Base-by-base conservation (phyloP, 805 yeast genomes). In the Lachancea cidri region DNA sequence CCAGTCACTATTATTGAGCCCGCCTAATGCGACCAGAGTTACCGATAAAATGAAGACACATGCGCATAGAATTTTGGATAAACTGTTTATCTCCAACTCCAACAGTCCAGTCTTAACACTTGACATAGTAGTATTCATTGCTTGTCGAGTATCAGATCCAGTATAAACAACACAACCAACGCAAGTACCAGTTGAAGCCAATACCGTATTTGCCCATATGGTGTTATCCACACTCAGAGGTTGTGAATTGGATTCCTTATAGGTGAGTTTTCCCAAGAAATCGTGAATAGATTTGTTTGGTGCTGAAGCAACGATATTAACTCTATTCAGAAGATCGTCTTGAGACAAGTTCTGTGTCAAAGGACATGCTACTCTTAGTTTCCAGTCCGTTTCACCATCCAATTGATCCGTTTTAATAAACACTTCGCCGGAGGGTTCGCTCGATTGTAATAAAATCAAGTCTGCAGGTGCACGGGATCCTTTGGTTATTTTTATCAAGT, bases 381-480 rank as follows among this genome's bases (percentile, higher is more conserved):
- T 93, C 99, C 99, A 93, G 66, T 93, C 99, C 4, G 99, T 93
- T 63, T 93, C 99, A 58, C 99, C 99, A 63, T 93, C 99, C 38
- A 93, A 70, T 65, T 93, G 99, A 67, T 93, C 99, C 0, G 99
- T 93, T 54, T 95, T 85, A 49, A 93, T 86, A 55, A 94, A 93
- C 2, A 89, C 75, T 57, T 93, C 99, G 5, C 96, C 97, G 3
- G 75, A 71, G 2, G 71, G 58, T 57, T 86, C 96, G 42, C 87
- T 80, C 1, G 96, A 81, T 57, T 86, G 94, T 33, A 93, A 65
- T 19, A 93, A 64, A 5, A 93, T 68, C 79, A 88, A 73, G 62
- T 93, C 99, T 0, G 98, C 98, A 0, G 99, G 99, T 2, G 93
- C 77, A 41, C 98, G 76, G 43, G 76, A 79, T 55, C 84, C 94